Conservation (phyloP, 495 filamentous ascomycete genomes). For the Penicillium flavigenum region DNA sequence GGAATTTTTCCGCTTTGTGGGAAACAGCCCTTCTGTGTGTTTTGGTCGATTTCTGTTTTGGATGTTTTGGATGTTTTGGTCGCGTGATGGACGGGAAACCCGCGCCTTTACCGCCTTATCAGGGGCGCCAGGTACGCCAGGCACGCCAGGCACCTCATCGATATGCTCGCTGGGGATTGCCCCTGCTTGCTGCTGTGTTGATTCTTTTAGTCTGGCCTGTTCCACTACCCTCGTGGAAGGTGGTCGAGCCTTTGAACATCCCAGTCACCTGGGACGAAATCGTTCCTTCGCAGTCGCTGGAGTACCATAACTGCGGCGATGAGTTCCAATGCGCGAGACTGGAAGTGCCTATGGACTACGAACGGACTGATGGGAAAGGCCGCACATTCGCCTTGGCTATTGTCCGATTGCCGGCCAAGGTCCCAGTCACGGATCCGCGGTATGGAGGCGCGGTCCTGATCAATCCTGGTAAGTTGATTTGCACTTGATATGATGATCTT, state of each 20-base stretch:
- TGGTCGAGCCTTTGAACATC: not conserved
- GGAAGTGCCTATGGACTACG: slow-evolving; percentile 58
- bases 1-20: not conserved
- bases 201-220: slow-evolving; percentile 1
- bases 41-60: not conserved
- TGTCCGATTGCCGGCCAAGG: slow-evolving; percentile 48
- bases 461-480: slow-evolving; percentile 42
- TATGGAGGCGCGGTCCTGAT: slow-evolving; percentile 49
- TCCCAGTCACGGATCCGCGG: slow-evolving; percentile 43
- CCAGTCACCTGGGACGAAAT: slow-evolving; percentile 32
- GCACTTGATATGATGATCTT: not conserved
- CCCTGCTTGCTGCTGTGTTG: not conserved
- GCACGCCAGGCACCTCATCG: not conserved
- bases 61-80: not conserved
- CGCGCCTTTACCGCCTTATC: not conserved
- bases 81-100: not conserved
- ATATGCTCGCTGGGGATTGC: slow-evolving; percentile 3
- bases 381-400: slow-evolving; percentile 51
- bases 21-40: not conserved
- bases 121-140: not conserved
- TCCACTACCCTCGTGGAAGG: not conserved
- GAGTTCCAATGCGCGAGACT: slow-evolving; percentile 56
- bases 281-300: slow-evolving; percentile 28
- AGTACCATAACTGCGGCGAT: slow-evolving; percentile 43
- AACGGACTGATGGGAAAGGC: slow-evolving; percentile 35